Evolutionary conservation across 139 green algal species (phyloP).

Genomic region (Chlorella sp.): DNA sequence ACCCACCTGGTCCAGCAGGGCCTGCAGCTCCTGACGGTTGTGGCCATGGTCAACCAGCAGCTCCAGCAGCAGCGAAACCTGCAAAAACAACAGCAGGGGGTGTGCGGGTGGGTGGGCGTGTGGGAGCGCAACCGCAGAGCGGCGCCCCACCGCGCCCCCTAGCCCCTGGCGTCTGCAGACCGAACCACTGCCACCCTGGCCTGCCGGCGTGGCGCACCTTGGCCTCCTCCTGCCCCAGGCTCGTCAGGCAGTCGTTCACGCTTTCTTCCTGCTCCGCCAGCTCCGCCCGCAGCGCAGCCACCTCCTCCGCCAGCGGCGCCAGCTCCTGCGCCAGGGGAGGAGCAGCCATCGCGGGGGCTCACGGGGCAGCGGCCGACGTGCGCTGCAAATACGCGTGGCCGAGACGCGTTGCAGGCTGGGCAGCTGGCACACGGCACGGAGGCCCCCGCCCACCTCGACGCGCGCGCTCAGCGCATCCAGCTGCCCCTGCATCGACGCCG

Average conservation of each 20-base stretch:
- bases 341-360: not conserved
- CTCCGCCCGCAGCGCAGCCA: slow-evolving; percentile 35
- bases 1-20: slow-evolving; percentile 14
- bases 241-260: slow-evolving; percentile 28
- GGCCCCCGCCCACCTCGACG: not conserved
- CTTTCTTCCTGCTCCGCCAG: slow-evolving; percentile 23
- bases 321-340: not conserved
- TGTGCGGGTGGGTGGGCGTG: not conserved
- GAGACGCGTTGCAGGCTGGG: not conserved
- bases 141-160: not conserved
- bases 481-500: too few relatives aligned
- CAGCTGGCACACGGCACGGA: not conserved
- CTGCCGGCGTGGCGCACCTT: too few relatives aligned
- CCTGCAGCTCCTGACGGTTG: not conserved
- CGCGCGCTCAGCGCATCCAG: not conserved
- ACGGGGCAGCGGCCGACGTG: not conserved
- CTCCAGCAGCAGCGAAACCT: slow-evolving; percentile 22
- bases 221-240: slow-evolving; percentile 31
- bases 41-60: slow-evolving; percentile 14
- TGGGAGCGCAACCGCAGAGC: not conserved
- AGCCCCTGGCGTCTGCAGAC: not conserved
- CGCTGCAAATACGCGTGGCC: not conserved
- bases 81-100: not conserved
- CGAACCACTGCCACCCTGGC: not conserved
- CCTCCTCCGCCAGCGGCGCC: slow-evolving; percentile 23